phyloP scores from a whole-genome alignment of 805 yeast species.

The Saturnispora galanensis region DNA sequence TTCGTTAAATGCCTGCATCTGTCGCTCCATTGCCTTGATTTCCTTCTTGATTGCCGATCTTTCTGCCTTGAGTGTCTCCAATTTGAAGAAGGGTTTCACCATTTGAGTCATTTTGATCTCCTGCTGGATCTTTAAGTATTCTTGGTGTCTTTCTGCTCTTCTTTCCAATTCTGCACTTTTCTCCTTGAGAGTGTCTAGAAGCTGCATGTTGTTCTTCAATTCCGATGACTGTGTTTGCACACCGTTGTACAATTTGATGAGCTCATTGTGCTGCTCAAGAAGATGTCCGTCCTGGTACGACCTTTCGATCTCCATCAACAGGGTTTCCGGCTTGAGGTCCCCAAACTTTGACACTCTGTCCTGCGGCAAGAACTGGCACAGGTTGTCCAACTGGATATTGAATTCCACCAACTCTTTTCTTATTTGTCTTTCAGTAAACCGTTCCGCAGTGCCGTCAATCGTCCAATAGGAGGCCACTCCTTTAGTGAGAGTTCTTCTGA shows the following conservation, averaged over 20 bases:
- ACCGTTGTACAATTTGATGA: conserved; percentile 42
- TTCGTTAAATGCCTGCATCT: conserved; percentile 20
- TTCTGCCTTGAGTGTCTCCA: conserved; percentile 29
- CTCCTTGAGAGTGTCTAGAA: conserved; percentile 26
- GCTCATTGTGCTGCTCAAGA: conserved; percentile 42
- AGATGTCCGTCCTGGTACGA: conserved; percentile 61
- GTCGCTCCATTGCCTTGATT: conserved; percentile 18
- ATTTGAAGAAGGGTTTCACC: conserved; percentile 27
- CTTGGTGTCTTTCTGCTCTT: conserved; percentile 38
- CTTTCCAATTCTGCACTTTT: conserved; percentile 32
- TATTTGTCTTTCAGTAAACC: conserved; percentile 36
- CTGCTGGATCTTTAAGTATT: conserved; percentile 34
- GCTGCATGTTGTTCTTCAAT: conserved; percentile 23
- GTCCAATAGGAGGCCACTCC: conserved; percentile 39
- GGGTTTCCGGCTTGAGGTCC: conserved; percentile 60
- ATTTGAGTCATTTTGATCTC: conserved; percentile 31
- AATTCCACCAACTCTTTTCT: conserved; percentile 35
- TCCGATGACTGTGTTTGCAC: conserved; percentile 23
- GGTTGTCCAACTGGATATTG: conserved; percentile 80
- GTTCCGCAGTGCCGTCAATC: conserved; percentile 29
- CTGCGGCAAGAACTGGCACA: conserved; percentile 92
- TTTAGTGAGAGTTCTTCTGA: conserved; percentile 36
- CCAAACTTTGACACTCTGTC: conserved; percentile 93
- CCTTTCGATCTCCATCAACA: conserved; percentile 69
- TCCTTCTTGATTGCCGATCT: conserved; percentile 7